Base-by-base conservation (phyloP, 2,329 filamentous ascomycete genomes). In the Blastomyces gilchristii region DNA sequence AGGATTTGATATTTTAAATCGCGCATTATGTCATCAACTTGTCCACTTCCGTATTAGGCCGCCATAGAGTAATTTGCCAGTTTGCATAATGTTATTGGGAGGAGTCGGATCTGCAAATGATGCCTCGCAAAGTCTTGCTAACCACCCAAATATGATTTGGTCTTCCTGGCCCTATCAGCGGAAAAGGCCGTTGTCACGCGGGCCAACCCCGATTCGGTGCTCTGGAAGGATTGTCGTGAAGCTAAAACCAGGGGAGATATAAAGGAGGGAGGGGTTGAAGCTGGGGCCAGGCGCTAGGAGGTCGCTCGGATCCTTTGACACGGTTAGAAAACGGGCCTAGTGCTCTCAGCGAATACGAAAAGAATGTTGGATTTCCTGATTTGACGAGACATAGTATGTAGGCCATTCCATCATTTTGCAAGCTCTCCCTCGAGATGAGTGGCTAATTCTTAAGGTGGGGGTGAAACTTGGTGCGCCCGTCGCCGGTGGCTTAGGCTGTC, bases 151-250 rank as follows among this genome's bases (percentile, higher is more conserved):
- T 6, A 14, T 57, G 37, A 39, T 9, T 16, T 57, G 37, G 54
- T 25, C 6, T 34, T 12, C 37, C 43, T 22, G 34, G 16, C 28
- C 25, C 34, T 49, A 49, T 47, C 14, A n/a, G 34, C 41, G 57
- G 57, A 49, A 49, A 59, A 18, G 14, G 25, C n/a, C 25, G 57
- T 25, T 47, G 57, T 59, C 39, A 28, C 57, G 45, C 57, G 37
- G 11, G 11, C 34, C 53, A 57, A 41, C 53, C 18, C n/a, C 43
- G n/a, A n/a, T 41, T 41, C 37, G 11, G 37, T 39, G 37, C 12
- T 43, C 41, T 28, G 7, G 8, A 25, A 16, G 28, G 52, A 28
- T 25, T 14, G n/a, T 18, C 9, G 22, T 5, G 37, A 6, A 43
- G 37, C 7, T 12, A n/a, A 57, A 16, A 9, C 31, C 1, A 12